phyloP scores from a whole-genome alignment of 2,329 filamentous ascomycete genomes.

The Paraphoma sp. region DNA sequence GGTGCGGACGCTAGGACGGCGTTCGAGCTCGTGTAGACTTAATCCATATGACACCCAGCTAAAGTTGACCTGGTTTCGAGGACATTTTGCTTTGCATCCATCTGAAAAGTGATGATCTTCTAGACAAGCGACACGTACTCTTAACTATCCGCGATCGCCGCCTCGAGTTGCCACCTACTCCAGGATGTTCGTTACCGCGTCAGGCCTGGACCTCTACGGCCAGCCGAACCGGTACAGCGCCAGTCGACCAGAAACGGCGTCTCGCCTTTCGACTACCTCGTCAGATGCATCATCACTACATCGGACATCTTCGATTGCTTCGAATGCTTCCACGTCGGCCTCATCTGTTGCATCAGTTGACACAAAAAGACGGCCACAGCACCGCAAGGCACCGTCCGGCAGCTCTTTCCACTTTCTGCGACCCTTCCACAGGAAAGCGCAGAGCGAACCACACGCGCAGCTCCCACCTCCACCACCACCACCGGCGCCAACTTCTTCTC shows the following conservation, averaged over 20 bases:
- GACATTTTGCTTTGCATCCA: neutral
- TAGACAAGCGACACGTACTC: neutral
- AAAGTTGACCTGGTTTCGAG: slow-evolving; percentile 4
- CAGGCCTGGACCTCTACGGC: neutral
- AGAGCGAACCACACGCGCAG: slow-evolving; percentile 6
- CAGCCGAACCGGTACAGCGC: neutral
- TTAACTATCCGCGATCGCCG: neutral
- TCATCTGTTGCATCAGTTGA: slow-evolving; percentile 18
- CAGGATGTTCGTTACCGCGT: neutral
- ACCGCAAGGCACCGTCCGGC: slow-evolving; percentile 19
- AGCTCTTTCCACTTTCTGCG: slow-evolving; percentile 10
- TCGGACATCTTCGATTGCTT: slow-evolving; percentile 17
- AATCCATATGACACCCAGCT: slow-evolving; percentile 13
- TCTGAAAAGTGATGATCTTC: neutral
- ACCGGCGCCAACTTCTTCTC: slow-evolving; percentile 6
- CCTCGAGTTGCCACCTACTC: too few relatives aligned
- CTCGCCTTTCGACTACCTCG: slow-evolving; percentile 11
- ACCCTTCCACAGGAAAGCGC: slow-evolving; percentile 16
- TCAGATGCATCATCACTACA: slow-evolving; percentile 19
- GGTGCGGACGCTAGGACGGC: slow-evolving; percentile 1
- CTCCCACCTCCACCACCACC: neutral
- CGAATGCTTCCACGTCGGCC: slow-evolving; percentile 15
- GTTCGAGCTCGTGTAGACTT: slow-evolving; percentile 7
- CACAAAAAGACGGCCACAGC: slow-evolving; percentile 8
- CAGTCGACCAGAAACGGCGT: slow-evolving; percentile 6